A percentile compares a stretch with the other conserved stretches of the same genome.
Evolutionary conservation across 495 filamentous ascomycete species (phyloP).

Genomic region (Aspergillus hancockii): DNA sequence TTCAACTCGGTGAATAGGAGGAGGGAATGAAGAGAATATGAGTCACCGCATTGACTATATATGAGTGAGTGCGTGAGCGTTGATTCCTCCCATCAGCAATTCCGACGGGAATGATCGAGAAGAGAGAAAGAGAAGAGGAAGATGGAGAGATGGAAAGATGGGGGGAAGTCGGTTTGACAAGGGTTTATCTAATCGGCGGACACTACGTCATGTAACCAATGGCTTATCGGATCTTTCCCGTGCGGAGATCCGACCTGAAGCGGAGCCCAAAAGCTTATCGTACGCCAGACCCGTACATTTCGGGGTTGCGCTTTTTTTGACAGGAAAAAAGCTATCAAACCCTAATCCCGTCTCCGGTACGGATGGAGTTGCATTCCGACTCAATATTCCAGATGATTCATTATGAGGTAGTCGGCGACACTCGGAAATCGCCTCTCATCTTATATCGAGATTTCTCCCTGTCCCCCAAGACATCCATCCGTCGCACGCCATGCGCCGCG

Average conservation of each 20-base stretch:
- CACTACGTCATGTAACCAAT: not conserved
- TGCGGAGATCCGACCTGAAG: not conserved
- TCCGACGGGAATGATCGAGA: not conserved
- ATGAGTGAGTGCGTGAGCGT: too few species aligned
- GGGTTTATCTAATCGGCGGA: not conserved
- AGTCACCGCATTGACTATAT: too few species aligned
- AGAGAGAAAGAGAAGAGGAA: not conserved
- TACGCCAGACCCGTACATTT: slow-evolving; percentile 13
- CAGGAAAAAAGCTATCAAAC: not conserved
- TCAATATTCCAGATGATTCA: too few species aligned
- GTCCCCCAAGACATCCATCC: not conserved
- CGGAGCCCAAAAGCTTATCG: slow-evolving; percentile 24
- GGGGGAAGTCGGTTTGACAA: not conserved
- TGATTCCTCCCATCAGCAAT: too few species aligned
- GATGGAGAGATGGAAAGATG: not conserved
- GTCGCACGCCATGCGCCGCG: not conserved
- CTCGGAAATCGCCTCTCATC: too few species aligned
- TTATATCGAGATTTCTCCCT: too few species aligned
- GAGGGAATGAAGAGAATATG: slow-evolving; percentile 7
- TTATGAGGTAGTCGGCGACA: too few species aligned
- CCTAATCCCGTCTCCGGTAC: not conserved
- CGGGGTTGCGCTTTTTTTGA: not conserved
- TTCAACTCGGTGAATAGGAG: slow-evolving; percentile 1
- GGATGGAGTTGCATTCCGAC: too few species aligned
- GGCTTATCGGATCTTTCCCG: not conserved